Evolutionary conservation across 352 stramenopile genomes (phyloP).

Genomic region (Phytophthora aleatoria): DNA sequence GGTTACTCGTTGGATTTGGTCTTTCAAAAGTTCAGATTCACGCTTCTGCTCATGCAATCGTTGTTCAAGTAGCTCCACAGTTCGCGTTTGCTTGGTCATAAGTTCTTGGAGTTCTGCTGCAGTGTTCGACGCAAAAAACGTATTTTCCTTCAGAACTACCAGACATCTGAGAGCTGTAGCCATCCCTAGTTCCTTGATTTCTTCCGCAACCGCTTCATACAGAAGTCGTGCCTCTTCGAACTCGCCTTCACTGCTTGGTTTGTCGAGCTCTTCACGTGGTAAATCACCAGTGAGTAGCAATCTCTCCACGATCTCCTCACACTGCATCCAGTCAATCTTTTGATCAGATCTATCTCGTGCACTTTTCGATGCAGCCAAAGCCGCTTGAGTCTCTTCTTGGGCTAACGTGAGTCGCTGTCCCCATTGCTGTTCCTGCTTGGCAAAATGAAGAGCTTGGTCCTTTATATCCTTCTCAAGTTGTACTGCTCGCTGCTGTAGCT

Average conservation of each 20-base stretch:
- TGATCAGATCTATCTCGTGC: slow-evolving; percentile 17
- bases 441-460: slow-evolving; percentile 29
- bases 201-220: slow-evolving; percentile 40
- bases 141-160: slow-evolving; percentile 66
- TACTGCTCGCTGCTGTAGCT: slow-evolving; percentile 45
- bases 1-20: slow-evolving; percentile 39
- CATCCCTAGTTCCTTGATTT: slow-evolving; percentile 51
- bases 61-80: slow-evolving; percentile 57
- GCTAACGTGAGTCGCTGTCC: slow-evolving; percentile 31
- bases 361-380: slow-evolving; percentile 32
- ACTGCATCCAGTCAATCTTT: slow-evolving; percentile 55
- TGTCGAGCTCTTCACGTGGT: slow-evolving; percentile 41
- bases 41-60: slow-evolving; percentile 62
- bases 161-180: slow-evolving; percentile 61
- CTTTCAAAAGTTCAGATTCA: slow-evolving; percentile 57
- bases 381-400: slow-evolving; percentile 36
- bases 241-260: slow-evolving; percentile 20
- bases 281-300: slow-evolving; percentile 54
- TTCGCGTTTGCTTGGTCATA: slow-evolving; percentile 56
- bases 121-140: slow-evolving; percentile 67
- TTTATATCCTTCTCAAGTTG: slow-evolving; percentile 59
- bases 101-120: slow-evolving; percentile 65
- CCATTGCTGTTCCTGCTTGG: slow-evolving; percentile 46
- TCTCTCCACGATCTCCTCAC: slow-evolving; percentile 64
- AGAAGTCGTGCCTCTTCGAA: slow-evolving; percentile 38